Evolutionary conservation across 2,329 filamentous ascomycete species (phyloP).

Genomic region (Claviceps digitariae): DNA sequence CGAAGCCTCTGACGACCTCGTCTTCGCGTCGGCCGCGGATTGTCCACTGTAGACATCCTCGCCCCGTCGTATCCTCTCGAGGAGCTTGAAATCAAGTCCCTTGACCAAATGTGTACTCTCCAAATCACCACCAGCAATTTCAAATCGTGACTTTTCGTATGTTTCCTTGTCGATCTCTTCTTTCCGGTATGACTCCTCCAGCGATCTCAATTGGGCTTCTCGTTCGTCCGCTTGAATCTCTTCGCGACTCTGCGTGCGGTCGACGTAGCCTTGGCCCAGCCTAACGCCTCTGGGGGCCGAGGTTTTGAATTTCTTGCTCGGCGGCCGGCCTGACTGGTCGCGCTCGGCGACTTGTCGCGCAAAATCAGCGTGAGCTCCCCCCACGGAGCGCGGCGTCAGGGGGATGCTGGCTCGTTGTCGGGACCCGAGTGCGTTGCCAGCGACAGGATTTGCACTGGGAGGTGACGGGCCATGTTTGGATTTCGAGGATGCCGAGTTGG

Average conservation of each 20-base stretch:
- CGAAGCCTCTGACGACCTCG: constrained; percentile 17
- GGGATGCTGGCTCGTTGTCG: constrained; percentile 69
- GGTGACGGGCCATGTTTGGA: constrained; percentile 32
- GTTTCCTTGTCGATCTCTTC: constrained; percentile 70
- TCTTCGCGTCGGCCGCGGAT: constrained; percentile 6
- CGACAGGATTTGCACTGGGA: constrained; percentile 13
- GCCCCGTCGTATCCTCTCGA: constrained; percentile 54
- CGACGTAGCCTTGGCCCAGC: constrained; percentile 67
- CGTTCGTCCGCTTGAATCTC: constrained; percentile 39
- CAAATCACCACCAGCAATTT: constrained; percentile 74
- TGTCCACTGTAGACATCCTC: constrained; percentile 48
- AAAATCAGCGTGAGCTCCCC: constrained; percentile 50
- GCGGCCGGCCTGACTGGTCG: constrained; percentile 38
- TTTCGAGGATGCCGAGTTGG: constrained; percentile 26
- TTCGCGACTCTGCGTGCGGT: constrained; percentile 57
- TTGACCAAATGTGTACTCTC: constrained; percentile 79
- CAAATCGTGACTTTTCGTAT: constrained; percentile 59
- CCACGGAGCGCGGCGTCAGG: constrained; percentile 79
- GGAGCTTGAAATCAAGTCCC: constrained; percentile 73
- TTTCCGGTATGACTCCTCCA: constrained; percentile 71
- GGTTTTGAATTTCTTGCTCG: constrained; percentile 62
- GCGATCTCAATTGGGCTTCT: constrained; percentile 55
- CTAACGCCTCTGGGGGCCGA: constrained; percentile 72
- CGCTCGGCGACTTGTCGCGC: constrained; percentile 72
- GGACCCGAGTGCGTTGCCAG: constrained; percentile 52